Evolutionary conservation across 2,329 filamentous ascomycete genomes (phyloP), one percentile per base, ranked within the genome.

Genomic region (Cercospora beticola): DNA sequence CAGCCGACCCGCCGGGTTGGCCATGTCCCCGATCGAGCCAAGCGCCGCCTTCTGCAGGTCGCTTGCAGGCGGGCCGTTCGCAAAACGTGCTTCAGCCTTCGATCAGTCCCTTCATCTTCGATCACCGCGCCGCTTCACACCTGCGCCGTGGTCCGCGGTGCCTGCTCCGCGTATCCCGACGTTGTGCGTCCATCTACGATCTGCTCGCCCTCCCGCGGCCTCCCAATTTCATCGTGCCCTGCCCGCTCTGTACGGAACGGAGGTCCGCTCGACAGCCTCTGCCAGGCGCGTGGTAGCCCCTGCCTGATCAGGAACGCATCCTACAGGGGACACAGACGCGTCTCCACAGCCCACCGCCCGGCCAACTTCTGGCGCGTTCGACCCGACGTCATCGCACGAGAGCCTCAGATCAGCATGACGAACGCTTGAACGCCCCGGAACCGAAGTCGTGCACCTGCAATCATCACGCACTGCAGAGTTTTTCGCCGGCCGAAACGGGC

Each of bases 51-150:
- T 30, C 26, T 33, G 54, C 54, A 58, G 30, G 54, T 33, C 26
- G 30, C 54, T 33, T 58, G 54, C 54, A 58, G 54, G 30, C 64
- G 57, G 64, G 60, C 57, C 49, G 65, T 23, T 62, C 14, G 62
- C 33, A 40, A 46, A 58, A 64, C 54, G 65, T 67, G 65, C 26
- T 26, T 23, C 59, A 18, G 59, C 61, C 65, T 52, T 67, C 65
- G 65, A 67, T 67, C 60, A 49, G 49, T 23, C 52, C 36, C 49
- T 33, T 31, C 56, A 46, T 60, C 36, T 62, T 62, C 58, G 65
- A 67, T 67, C 60, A 23, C 36, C 1, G 43, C n/a, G 26, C 36
- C 36, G 14, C 28, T 14, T 46, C 36, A 0, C 4, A 62, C 21
- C 43, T 62, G 65, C 65, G 26, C 33, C 46, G 49, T 58, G 33